Base-by-base conservation (phyloP, 768 basidiomycete species). In the Suillus discolor region DNA sequence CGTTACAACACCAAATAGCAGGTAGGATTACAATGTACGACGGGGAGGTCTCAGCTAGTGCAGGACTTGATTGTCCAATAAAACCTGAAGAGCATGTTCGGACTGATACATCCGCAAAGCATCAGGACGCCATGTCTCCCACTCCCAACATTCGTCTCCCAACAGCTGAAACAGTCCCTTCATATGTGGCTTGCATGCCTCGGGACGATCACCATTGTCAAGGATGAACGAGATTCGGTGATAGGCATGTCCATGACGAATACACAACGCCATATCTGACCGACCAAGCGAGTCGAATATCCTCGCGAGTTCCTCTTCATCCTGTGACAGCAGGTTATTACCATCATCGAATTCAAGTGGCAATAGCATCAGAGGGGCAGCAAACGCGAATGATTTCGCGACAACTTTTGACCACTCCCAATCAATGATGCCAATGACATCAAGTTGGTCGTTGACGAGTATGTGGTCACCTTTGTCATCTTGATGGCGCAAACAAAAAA, bases 381-480 rank as follows among this genome's bases (percentile, higher is more conserved):
- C 55, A 8, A 38, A 57, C 6, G 34, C 55, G n/a, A 38, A 57
- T 23, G 34, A 38, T 23, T 15, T 57, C 6, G 12, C n/a, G 6
- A 57, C 34, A 36, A 57, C 55, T 23, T 57, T 57, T 8, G 55
- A 57, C 65, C 65, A 74, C 62, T 77, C 77, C 77, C 77, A 78
- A 63, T 78, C 75, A 41, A 78, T 73, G 57, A 75, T 68, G 8
- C 71, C 70, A 13, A 66, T 60, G 38, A 77, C 66, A 23, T 71
- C 62, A 51, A 70, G 63, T 4, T 70, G 65, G 13, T 72, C 68
- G 55, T 75, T 69, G 38, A 74, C 65, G 42, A 77, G 65, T 28
- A 73, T 67, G 42, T 78, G 72, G 66, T 71, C 75, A 9, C 71
- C 74, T 41, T 68, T 71, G 18, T 71, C 66, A 38, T 74, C 67